Conservation (phyloP, 1,284 basidiomycete genomes). For the Tremellales sp. region DNA sequence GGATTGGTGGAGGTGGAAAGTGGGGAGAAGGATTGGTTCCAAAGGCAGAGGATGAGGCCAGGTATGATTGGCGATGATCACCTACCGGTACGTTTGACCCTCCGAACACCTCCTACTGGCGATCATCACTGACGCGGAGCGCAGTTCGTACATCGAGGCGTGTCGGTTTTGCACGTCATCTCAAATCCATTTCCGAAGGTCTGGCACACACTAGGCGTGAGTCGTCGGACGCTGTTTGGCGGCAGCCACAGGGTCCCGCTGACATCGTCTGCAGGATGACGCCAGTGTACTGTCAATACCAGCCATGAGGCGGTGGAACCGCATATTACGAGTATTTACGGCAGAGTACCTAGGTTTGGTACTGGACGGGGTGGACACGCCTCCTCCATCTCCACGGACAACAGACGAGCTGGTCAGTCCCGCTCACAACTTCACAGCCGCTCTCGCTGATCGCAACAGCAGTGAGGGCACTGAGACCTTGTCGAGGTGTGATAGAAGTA, state of each 20-base stretch:
- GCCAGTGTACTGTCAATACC: conserved; percentile 76
- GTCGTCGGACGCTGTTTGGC: conserved; percentile 21
- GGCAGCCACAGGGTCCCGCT: not conserved
- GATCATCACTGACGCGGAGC: not conserved
- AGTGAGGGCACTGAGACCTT: not conserved
- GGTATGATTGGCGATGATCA: conserved; percentile 87
- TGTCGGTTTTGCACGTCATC: conserved; percentile 87
- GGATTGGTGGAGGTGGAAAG: conserved; percentile 29
- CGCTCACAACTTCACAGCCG: not conserved
- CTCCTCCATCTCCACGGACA: no score
- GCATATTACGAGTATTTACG: conserved; percentile 81
- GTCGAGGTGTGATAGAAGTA: no score
- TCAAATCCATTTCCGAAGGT: conserved; percentile 82
- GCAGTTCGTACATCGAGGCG: conserved; percentile 70
- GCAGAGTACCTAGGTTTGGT: conserved; percentile 80
- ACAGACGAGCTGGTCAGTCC: conserved; percentile 11
- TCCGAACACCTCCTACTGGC: not conserved
- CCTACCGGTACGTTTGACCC: conserved; percentile 55
- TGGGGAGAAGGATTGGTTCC: conserved; percentile 39
- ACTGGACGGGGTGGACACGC: conserved; percentile 18
- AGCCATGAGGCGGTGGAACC: conserved; percentile 84
- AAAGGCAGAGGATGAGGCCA: conserved; percentile 41
- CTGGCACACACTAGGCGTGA: conserved; percentile 78
- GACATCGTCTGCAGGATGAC: conserved; percentile 75
- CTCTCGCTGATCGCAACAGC: not conserved